Evolutionary conservation across 1,284 basidiomycete species (phyloP).

Genomic region (Moesziomyces sp.): DNA sequence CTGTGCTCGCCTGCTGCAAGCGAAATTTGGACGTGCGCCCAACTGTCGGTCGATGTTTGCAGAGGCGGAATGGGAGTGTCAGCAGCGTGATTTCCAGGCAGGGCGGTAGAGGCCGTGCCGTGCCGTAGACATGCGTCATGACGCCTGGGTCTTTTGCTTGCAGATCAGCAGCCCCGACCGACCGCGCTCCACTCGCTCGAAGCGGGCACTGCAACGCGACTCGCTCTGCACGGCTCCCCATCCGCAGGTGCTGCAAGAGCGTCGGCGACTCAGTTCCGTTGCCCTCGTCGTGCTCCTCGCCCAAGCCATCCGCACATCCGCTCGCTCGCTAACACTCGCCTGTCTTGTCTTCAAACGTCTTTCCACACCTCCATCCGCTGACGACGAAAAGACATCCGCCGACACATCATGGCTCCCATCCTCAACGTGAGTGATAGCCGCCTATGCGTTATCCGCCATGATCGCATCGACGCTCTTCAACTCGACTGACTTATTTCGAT

Average conservation of each 20-base stretch:
- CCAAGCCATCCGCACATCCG: constrained; percentile 27
- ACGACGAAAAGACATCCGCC: constrained; percentile 1
- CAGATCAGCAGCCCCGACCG: constrained; percentile 16
- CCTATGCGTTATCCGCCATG: neutral
- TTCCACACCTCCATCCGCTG: constrained; percentile 5
- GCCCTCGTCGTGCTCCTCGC: neutral
- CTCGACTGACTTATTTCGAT: constrained; percentile 2
- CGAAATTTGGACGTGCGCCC: neutral
- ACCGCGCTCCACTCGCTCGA: no score
- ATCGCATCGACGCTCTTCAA: neutral
- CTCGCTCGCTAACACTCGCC: constrained; percentile 4
- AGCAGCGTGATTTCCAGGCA: neutral
- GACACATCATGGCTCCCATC: constrained; percentile 57
- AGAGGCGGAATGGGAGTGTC: constrained; percentile 6
- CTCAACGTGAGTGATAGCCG: constrained; percentile 54
- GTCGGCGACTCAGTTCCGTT: constrained; percentile 32
- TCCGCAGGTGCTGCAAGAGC: neutral
- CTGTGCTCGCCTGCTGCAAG: constrained; percentile 9
- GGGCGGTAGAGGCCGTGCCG: neutral
- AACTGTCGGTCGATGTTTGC: neutral
- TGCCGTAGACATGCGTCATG: constrained; percentile 32
- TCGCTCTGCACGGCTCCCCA: neutral
- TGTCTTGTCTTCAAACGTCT: neutral
- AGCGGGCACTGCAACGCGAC: no score
- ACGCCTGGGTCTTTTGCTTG: constrained; percentile 19